Evolutionary conservation across 345 rosid genomes (phyloP), one percentile per base, ranked within the genome.

Genomic region (Arabis alpina): DNA sequence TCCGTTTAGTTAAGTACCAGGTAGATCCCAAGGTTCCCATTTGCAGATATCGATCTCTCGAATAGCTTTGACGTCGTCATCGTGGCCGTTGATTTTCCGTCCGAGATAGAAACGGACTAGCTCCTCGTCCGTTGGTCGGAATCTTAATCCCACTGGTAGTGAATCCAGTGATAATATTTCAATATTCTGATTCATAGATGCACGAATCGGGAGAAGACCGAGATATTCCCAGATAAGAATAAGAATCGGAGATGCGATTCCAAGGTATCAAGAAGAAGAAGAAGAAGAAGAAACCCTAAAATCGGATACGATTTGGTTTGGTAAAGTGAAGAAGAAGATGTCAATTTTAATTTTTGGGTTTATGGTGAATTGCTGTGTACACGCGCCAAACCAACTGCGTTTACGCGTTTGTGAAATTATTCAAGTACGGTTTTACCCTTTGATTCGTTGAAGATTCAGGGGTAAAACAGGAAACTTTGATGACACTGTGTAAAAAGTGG

Each of bases 1-100:
- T n/a, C n/a, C n/a, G n/a, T n/a, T n/a, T n/a, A n/a, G 52, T 2
- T 12, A 1, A 13, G 47, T 79, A 91, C 96, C 87, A 62, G 99
- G 99, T 60, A 94, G 83, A 72, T 94, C 99, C 96, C 96, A 91
- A 8, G 99, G 99, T 79, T 94, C 99, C 80, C 83, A 62, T 80
- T 84, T 92, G 60, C 98, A 94, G 64, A 94, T 84, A 74, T 94
- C 99, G 77, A 94, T 77, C 57, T 88, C 98, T 2, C 80, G 70
- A 55, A 94, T 94, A 4, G 88, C 88, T 32, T 57, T 50, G 47
- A 92, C 93, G 8, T 82, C 85, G 10, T 79, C 58, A 41, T 87
- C 71, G 4, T 76, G 66, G 2, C 98, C 97, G 65, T 94, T 94
- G 66, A 94, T 89, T 76, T 91, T 94, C 64, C 50, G 49, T 10